Evolutionary conservation across 371 early-diverging fungal species (phyloP), one percentile per base, ranked within the genome.

Genomic region (Mucor velutinosus): DNA sequence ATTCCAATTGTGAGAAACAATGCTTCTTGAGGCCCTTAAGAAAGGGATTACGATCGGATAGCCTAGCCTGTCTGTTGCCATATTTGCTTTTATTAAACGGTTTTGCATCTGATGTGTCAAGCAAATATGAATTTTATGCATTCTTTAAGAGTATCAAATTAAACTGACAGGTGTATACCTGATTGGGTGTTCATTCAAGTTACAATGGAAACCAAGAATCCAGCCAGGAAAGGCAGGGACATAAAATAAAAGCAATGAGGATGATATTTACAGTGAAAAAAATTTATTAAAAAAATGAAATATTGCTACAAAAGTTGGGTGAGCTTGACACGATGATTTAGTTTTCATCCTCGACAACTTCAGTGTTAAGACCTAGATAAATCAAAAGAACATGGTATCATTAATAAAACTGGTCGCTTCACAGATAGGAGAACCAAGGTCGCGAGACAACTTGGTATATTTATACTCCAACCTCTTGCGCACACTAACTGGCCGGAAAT

Each of bases 391-490:
- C 12, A 25, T 53, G 17, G 4, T 17, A 15, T 53, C 10, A 25
- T 53, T 15, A 53, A 27, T 53, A 53, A 53, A 53, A 53, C 33
- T 57, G 10, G 59, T 64, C 72, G 72, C 67, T 71, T 71, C 72
- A 71, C 41, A 71, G 72, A 71, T 71, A 71, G 72, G 72, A 71
- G 72, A 29, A 67, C 59, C 72, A 59, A 63, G 27, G 32, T 37
- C 21, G n/a, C 15, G 23, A 29, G 10, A 51, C 33, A 61, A 37
- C 51, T 62, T 66, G 67, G 72, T 39, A 66, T 64, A 11, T 59
- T 71, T 67, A 66, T 39, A 62, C 72, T 71, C 72, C 72, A 71
- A 71, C 72, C 67, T 71, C 72, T 51, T 64, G 72, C 72, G 72
- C 67, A 67, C 63, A 62, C 67, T 57, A 71, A 69, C 70, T 70